Base-by-base conservation (phyloP, 2,329 filamentous ascomycete genomes). In the Fusarium robinianum region DNA sequence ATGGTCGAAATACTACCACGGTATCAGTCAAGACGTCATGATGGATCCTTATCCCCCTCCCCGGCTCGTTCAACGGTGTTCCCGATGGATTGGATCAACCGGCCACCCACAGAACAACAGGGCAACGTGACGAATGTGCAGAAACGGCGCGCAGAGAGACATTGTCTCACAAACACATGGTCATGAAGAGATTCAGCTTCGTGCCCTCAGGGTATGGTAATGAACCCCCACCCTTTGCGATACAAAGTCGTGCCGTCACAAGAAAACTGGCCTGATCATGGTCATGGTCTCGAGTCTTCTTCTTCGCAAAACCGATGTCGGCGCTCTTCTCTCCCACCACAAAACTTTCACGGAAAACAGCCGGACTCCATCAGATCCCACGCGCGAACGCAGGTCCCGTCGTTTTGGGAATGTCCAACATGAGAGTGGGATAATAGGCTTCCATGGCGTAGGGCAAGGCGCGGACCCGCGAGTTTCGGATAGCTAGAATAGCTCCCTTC, bases 251-350 rank as follows among this genome's bases (percentile, higher is more conserved):
- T n/a, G n/a, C n/a, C n/a, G n/a, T n/a, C n/a, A n/a, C n/a, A n/a
- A n/a, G 19, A 32, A 14, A 39, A 22, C 41, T 39, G 37, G 29
- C 17, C 51, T 51, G 36, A 51, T 51, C 33, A 32, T n/a, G n/a
- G 9, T 21, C 15, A 11, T 10, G 8, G 7, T 27, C 11, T 25
- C 11, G 8, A 25, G 9, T 4, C 30, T 16, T 32, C 21, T 8
- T 26, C 33, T 7, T 11, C 31, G 21, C 16, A 9, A 38, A 40
- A 31, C 42, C 36, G 43, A 57, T 42, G 16, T 41, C 43, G 24
- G 51, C 34, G 26, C 26, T 17, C 15, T 27, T 11, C 24, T 49
- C 33, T 24, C 29, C 24, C 18, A n/a, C n/a, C n/a, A n/a, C n/a
- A n/a, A 14, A 10, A n/a, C 32, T 40, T 35, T 29, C 7, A 27